A percentile compares a stretch with the other conserved stretches of the same genome.
Evolutionary conservation across 257 asterid species (phyloP).

Genomic region (Solanum chmielewskii): DNA sequence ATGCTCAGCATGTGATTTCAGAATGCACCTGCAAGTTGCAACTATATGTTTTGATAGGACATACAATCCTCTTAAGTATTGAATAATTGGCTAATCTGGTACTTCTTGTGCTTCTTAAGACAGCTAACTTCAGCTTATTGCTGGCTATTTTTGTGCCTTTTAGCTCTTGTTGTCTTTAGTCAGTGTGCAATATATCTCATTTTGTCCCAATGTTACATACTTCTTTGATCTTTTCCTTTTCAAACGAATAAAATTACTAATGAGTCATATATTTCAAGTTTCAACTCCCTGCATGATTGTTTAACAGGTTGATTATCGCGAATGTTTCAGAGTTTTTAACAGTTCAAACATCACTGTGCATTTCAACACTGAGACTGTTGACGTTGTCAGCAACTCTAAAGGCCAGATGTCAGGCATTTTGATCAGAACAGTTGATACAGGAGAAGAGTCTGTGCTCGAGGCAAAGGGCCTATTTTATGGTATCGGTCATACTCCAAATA

Average conservation of each 20-base stretch:
- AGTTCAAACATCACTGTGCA: constrained; percentile 92
- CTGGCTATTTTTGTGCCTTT: not conserved
- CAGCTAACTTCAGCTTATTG: not conserved
- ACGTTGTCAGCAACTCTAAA: constrained; percentile 87
- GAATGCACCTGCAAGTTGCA: not conserved
- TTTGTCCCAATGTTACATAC: not conserved
- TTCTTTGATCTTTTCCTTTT: not conserved
- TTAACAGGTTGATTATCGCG: constrained; percentile 99
- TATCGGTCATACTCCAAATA: constrained; percentile 90
- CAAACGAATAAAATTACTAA: constrained; percentile 32
- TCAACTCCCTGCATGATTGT: constrained; percentile 80
- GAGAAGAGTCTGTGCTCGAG: constrained; percentile 67
- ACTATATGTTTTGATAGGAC: not conserved
- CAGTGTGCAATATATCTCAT: not conserved
- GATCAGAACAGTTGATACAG: constrained; percentile 39
- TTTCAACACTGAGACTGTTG: constrained; percentile 92
- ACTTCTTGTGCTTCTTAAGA: not conserved
- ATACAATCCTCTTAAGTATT: not conserved
- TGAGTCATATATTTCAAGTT: constrained; percentile 55
- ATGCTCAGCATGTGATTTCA: not conserved
- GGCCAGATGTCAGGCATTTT: constrained; percentile 92
- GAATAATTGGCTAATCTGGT: not conserved
- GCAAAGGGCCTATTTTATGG: constrained; percentile 95
- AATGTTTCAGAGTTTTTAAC: constrained; percentile 98
- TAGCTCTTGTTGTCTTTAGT: not conserved